Evolutionary conservation across 2,329 filamentous ascomycete genomes (phyloP), one percentile per base, ranked within the genome.

Genomic region (Colletotrichum sp.): DNA sequence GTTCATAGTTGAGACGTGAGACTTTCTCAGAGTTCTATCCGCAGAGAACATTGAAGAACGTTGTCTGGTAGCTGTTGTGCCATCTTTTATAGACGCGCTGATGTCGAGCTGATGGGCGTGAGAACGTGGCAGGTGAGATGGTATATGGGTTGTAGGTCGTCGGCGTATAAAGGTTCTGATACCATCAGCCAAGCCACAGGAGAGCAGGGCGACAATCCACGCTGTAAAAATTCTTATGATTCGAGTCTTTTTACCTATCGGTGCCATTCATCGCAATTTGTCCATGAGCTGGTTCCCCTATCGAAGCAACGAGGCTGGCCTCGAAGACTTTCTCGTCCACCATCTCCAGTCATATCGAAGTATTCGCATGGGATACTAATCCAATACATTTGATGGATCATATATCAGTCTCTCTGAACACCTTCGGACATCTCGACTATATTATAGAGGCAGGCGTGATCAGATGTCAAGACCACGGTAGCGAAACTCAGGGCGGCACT

Each of bases 141-240:
- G 6, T 6, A 21, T 8, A 21, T 7, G n/a, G n/a, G 2, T n/a
- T n/a, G n/a, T 21, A 49, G 18, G 3, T 21, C 0, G 10, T 8
- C n/a, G 9, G n/a, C 6, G 2, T 13, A 49, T 49, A 21, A 49
- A 21, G 1, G n/a, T 13, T 13, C 44, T 44, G 9, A 44, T 44
- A n/a, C 1, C 9, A 44, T 2, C 5, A n/a, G 18, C 18, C 0
- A 2, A 44, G 1, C 18, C 0, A n/a, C 18, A 44, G 3, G 3
- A 3, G 39, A 44, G 2, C 18, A n/a, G 8, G 8, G 39, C 1
- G 39, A 44, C 16, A 28, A n/a, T n/a, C n/a, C n/a, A n/a, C n/a
- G n/a, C n/a, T n/a, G n/a, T n/a, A n/a, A n/a, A n/a, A n/a, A n/a
- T n/a, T n/a, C n/a, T n/a, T n/a, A n/a, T n/a, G n/a, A n/a, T n/a